phyloP scores from a whole-genome alignment of 805 yeast genomes.

The Priceomyces medius region DNA sequence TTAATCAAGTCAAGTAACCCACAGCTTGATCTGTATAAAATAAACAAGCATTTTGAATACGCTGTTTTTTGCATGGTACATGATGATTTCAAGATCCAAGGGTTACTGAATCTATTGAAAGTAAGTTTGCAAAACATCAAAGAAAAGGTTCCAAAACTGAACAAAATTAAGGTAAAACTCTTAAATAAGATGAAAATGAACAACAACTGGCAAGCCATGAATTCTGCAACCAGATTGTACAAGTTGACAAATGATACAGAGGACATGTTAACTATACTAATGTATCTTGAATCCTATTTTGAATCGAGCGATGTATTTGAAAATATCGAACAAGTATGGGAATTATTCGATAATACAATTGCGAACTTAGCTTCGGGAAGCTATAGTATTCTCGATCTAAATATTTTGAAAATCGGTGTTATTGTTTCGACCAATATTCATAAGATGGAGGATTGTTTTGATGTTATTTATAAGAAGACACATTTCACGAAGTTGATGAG shows the following conservation, averaged over 20 bases:
- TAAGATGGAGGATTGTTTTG: background rate
- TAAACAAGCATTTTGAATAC: background rate
- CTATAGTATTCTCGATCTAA: constrained; percentile 5
- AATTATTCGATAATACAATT: background rate
- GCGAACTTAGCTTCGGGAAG: background rate
- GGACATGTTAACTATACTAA: background rate
- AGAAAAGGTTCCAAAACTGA: background rate
- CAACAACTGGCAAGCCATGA: background rate
- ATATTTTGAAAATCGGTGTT: constrained; percentile 10
- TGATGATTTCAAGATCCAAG: background rate
- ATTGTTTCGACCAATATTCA: constrained; percentile 12
- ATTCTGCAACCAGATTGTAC: background rate
- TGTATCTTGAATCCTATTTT: constrained; percentile 4
- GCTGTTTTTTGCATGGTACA: background rate
- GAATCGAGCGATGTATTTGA: background rate
- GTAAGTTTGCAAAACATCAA: background rate
- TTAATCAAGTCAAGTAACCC: background rate
- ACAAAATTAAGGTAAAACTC: background rate
- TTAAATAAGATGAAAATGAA: background rate
- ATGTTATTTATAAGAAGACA: constrained; percentile 1
- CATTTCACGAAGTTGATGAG: constrained; percentile 11
- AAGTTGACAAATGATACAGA: background rate
- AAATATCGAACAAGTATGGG: background rate
- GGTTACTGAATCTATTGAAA: constrained; percentile 1
- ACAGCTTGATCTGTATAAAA: background rate